Evolutionary conservation across 306 rosid species (phyloP).

Genomic region (Trichosanthes truncata): DNA sequence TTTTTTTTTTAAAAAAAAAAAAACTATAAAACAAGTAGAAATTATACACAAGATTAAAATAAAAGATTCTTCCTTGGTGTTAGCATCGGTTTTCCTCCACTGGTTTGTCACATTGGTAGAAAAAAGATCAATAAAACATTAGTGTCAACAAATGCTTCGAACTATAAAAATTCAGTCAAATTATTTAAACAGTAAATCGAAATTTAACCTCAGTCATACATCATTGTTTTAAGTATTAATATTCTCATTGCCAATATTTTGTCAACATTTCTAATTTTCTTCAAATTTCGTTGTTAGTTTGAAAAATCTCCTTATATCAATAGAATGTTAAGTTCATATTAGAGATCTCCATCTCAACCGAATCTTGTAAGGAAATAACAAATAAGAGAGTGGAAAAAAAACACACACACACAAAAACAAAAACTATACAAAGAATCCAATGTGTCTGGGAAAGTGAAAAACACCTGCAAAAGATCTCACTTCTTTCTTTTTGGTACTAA

Average conservation of each 20-base stretch:
- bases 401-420: no score
- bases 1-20: no score
- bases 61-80: no score
- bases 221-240: no score
- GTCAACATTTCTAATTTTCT: neutral
- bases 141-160: neutral
- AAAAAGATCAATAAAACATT: neutral
- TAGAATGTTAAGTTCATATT: no score
- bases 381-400: neutral
- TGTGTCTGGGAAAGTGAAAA: neutral
- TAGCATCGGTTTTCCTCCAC: neutral
- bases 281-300: no score
- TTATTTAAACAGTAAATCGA: neutral
- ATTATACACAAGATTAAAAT: neutral
- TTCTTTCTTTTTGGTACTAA: neutral
- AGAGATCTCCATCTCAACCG: neutral
- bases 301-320: no score
- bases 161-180: neutral
- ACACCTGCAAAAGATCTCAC: constrained; percentile 1
- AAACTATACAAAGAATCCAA: neutral
- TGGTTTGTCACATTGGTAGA: neutral
- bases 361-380: neutral
- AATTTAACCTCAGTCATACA: neutral
- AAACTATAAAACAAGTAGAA: neutral
- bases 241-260: neutral